Conservation (phyloP, 2,329 filamentous ascomycete genomes). For the Hymenoscyphus occultus region DNA sequence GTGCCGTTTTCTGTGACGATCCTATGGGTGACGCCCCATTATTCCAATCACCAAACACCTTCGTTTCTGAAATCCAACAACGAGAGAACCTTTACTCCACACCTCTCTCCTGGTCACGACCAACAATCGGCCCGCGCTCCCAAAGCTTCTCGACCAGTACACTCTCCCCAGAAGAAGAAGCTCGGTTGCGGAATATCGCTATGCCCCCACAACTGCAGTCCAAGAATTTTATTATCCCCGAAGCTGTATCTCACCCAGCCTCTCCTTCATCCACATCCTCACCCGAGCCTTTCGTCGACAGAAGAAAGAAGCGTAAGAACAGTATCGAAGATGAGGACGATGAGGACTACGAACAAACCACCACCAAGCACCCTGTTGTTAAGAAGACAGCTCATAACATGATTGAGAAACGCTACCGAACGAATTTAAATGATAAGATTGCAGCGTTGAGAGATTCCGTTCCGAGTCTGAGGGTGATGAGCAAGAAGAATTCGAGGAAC, state of each 20-base stretch:
- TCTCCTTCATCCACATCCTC: conserved; percentile 43
- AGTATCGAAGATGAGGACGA: conserved; percentile 31
- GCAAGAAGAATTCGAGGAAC: conserved; percentile 45
- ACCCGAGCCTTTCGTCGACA: conserved; percentile 40
- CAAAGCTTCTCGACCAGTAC: conserved; percentile 13
- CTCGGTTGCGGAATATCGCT: conserved; percentile 56
- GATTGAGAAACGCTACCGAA: conserved; percentile 81
- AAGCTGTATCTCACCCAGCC: conserved; percentile 34
- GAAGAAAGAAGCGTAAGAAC: conserved; percentile 42
- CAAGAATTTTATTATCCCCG: conserved; percentile 39
- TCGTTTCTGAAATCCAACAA: conserved; percentile 13
- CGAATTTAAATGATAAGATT: conserved; percentile 82
- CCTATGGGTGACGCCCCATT: conserved; percentile 28
- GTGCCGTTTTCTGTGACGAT: conserved; percentile 30
- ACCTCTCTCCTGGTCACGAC: conserved; percentile 31
- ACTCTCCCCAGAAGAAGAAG: conserved; percentile 29
- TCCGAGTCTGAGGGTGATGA: conserved; percentile 60
- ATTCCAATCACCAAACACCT: conserved; percentile 26
- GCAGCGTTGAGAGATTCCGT: conserved; percentile 72
- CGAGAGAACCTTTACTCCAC: conserved; percentile 31
- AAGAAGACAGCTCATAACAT: conserved; percentile 85
- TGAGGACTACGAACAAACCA: conserved; percentile 51
- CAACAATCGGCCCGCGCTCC: conserved; percentile 14
- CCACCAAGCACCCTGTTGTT: conserved; percentile 40
- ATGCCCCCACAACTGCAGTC: conserved; percentile 55